phyloP scores from a whole-genome alignment of 495 filamentous ascomycete genomes.

The Chaetomium cochliodes region DNA sequence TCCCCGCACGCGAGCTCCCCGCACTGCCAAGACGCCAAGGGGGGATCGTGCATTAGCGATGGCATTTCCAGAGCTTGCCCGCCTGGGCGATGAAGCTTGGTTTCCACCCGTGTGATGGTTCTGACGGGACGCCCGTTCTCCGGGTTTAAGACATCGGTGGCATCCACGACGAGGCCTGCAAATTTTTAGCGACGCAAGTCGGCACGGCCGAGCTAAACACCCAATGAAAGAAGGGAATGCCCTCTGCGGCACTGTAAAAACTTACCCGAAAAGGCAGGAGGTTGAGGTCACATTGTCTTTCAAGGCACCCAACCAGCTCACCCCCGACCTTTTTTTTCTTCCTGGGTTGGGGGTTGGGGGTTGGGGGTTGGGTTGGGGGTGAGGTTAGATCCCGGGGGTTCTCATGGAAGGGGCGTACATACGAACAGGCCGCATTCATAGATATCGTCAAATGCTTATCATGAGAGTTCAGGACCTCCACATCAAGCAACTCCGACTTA shows the following conservation, averaged over 20 bases:
- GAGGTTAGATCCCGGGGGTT: no score
- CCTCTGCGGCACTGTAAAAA: background rate
- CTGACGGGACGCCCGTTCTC: no score
- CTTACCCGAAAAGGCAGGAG: conserved; percentile 7
- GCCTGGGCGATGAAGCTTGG: background rate
- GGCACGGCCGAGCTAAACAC: background rate
- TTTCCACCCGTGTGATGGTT: no score
- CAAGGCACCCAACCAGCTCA: background rate
- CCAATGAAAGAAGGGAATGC: background rate
- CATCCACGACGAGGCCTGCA: background rate
- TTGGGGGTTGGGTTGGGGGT: background rate
- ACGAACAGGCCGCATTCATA: no score
- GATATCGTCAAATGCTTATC: no score
- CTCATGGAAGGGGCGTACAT: no score
- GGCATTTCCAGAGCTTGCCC: background rate
- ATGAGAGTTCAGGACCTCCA: no score
- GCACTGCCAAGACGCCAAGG: conserved; percentile 4
- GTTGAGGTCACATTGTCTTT: conserved; percentile 2
- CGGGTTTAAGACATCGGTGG: no score
- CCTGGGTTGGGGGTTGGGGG: background rate
- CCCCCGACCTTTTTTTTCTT: background rate
- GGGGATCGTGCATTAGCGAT: background rate
- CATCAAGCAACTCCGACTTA: no score
- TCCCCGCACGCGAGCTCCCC: background rate
- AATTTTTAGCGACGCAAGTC: background rate